Base-by-base conservation (phyloP, 2,329 filamentous ascomycete genomes). In the Arthrobotrys conoides region DNA sequence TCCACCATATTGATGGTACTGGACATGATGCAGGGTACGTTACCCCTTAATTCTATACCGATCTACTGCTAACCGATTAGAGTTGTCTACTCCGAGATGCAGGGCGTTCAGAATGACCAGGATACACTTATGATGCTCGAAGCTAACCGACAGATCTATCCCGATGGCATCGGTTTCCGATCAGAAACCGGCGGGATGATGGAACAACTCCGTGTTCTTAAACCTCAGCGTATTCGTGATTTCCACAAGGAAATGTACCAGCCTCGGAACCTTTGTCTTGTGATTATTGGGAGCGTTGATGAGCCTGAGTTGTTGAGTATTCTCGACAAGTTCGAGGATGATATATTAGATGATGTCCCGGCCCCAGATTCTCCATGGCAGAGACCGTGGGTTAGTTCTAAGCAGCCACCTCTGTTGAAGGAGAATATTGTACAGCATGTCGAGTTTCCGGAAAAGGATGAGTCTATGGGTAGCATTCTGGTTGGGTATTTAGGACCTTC, bases 161-260 rank as follows among this genome's bases (percentile, higher is more conserved):
- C 94, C 0, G 90, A 96, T 84, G 92, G 93, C 57, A 90, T 96
- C 70, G 96, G 96, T 1, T 99, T 97, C 83, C 91, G 95, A 75
- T 98, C 97, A 82, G 96, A 99, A 85, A 99, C 96, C n/a, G 96
- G 96, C 12, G 96, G 96, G 14, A 93, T 97, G 91, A 96, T 96
- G 86, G 93, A 97, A 82, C 92, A 94, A 38, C 87, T 99, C 63
- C 91, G 96, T 49, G 90, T 94, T 2, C 86, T 99, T 57, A 96
- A 93, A 0, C 90, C 94, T 0, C 92, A 97, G 66, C 91, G 94
- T 46, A 99, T 99, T 81, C 91, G 96, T n/a, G 90, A 91, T 75
- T 99, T 98, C 82, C 96, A 99, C 84, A 91, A 91, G 80, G 92
- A 94, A 80, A 98, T 99, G 95, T 99, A 99, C 83, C 95, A 98